These are phyloP conservation scores for Scenedesmus sp. DNA, from an alignment of 163 green algal genomes.

Conservation along the genomic window DNA sequence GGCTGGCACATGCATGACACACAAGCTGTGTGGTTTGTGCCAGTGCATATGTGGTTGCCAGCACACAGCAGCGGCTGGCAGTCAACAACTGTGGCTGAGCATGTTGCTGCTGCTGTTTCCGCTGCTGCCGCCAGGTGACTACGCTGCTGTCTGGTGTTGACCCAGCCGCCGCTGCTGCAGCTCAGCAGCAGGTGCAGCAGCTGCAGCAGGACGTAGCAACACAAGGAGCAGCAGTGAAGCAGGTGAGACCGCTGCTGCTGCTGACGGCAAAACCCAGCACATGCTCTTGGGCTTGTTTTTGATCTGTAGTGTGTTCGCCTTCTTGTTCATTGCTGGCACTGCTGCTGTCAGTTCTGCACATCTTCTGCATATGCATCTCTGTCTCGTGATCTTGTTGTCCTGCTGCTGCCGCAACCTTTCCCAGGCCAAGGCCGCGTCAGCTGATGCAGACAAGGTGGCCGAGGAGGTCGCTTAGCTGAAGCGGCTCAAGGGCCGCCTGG, in stretches of 20 bases:
- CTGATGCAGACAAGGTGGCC: background rate
- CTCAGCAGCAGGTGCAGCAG: slow-evolving; percentile 64
- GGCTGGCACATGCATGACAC: too few species aligned
- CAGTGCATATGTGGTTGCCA: background rate
- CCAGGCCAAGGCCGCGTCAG: slow-evolving; percentile 22
- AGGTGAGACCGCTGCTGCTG: slow-evolving; percentile 73
- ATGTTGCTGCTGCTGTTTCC: background rate
- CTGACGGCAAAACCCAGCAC: background rate
- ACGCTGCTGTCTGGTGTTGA: slow-evolving; percentile 87
- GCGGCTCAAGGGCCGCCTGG: slow-evolving; percentile 6
- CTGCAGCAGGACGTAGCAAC: slow-evolving; percentile 63
- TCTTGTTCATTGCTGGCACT: background rate
- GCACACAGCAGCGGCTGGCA: background rate
- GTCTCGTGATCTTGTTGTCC: too few species aligned
- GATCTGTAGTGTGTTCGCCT: background rate
- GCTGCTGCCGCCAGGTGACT: slow-evolving; percentile 81
- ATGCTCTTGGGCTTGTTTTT: background rate
- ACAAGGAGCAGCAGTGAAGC: slow-evolving; percentile 79
- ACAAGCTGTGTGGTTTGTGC: background rate
- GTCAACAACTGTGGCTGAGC: background rate
- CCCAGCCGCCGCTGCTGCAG: slow-evolving; percentile 39
- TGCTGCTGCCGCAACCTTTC: background rate
- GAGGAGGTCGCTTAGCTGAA: slow-evolving; percentile 19
- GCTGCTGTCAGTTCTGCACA: background rate
- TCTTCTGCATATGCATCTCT: background rate